Base-by-base conservation (phyloP, 768 basidiomycete species). In the Auriscalpium vulgare region DNA sequence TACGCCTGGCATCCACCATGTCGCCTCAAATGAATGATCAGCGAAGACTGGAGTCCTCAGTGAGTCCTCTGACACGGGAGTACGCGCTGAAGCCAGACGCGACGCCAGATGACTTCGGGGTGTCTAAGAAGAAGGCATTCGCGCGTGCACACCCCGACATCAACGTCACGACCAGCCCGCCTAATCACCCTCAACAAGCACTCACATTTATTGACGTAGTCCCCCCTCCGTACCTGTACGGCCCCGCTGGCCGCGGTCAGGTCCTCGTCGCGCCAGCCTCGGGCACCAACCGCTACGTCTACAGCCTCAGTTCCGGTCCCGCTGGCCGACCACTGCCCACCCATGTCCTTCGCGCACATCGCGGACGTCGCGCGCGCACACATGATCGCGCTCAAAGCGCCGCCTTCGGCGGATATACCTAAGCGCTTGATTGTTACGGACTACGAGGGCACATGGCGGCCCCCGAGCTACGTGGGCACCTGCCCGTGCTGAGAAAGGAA, bases 21-120 rank as follows among this genome's bases (percentile, higher is more conserved):
- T 16, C 8, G 37, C 17, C 21, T 29, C 29, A 29, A 14, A 9
- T 16, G 29, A 5, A 23, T 17, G 14, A 29, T 13, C 45, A 36
- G n/a, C 37, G 29, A n/a, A 74, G 74, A 70, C 38, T 72, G 72
- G 73, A 67, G n/a, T n/a, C n/a, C n/a, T n/a, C n/a, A n/a, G n/a
- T n/a, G n/a, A n/a, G 65, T 34, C 55, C 63, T 1, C 60, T 63
- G 8, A 70, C 69, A 5, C 59, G 57, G 21, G 69, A 73, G 50
- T 62, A 70, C 23, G 69, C 70, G 10, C 50, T 74, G 6, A 50
- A 46, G 4, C 63, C 29, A 5, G 29, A 29, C 29, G 29, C 29
- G 5, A 29, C 29, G 17, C 55, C 62, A 10, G 47, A 68, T 38
- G 63, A 70, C 37, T 63, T 63, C 57, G 47, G 55, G 7, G 68